These are phyloP conservation scores for Coemansia sp. DNA, from an alignment of 192 early-diverging fungal species.

Conservation along the genomic window DNA sequence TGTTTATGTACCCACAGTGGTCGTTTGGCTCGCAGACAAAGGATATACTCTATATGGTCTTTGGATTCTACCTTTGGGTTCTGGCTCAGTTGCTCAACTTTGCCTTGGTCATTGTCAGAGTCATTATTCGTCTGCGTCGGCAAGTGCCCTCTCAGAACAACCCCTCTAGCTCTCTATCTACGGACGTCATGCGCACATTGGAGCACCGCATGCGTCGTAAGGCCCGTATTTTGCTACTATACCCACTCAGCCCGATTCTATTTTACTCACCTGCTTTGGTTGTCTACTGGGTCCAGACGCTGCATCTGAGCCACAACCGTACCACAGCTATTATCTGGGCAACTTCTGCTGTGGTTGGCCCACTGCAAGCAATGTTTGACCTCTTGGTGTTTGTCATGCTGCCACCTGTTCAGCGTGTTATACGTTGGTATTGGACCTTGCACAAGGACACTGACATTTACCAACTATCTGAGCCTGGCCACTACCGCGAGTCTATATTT, in stretches of 20 bases:
- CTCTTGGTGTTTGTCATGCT: constrained; percentile 31
- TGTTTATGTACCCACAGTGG: constrained; percentile 38
- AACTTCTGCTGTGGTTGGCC: constrained; percentile 20
- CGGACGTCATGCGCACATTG: constrained; percentile 37
- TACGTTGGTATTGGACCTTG: constrained; percentile 38
- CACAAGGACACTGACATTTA: constrained; percentile 34
- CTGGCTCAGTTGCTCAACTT: constrained; percentile 34
- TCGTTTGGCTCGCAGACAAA: constrained; percentile 31
- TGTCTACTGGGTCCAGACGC: constrained; percentile 45
- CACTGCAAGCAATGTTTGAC: constrained; percentile 36
- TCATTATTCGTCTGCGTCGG: constrained; percentile 22
- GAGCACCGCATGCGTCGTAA: constrained; percentile 48
- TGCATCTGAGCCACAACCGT: constrained; percentile 23
- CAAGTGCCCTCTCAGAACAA: constrained; percentile 24
- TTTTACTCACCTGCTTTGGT: constrained; percentile 33
- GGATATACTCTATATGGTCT: constrained; percentile 34
- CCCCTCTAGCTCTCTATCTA: constrained; percentile 22
- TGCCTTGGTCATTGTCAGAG: constrained; percentile 32
- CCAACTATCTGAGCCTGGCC: constrained; percentile 18
- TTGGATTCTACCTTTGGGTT: constrained; percentile 41
- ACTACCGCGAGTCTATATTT: constrained; percentile 25
- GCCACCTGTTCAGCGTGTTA: constrained; percentile 44
- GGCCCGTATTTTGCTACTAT: constrained; percentile 37
- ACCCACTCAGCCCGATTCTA: constrained; percentile 45
- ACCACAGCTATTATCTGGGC: constrained; percentile 29